Percentiles rank a stretch among this genome's conserved stretches.
phyloP scores from a whole-genome alignment of 345 rosid genomes.

The Gossypium sturtianum region DNA sequence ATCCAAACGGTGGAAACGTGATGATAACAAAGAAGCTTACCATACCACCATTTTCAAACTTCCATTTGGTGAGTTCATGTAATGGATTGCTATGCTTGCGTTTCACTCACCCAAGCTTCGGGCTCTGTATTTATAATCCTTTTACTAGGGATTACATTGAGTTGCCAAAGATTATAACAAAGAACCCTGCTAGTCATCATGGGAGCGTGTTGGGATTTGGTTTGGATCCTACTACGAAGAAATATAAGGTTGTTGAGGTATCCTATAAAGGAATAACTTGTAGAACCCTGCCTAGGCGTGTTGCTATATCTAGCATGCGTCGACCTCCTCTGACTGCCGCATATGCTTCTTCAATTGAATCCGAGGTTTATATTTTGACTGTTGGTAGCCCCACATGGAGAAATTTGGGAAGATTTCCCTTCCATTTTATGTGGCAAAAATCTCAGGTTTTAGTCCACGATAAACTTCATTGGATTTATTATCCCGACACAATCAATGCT shows the following conservation, averaged over 20 bases:
- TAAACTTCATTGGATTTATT: slow-evolving; percentile 56
- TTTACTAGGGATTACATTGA: slow-evolving; percentile 33
- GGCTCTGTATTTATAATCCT: slow-evolving; percentile 42
- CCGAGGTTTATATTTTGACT: slow-evolving; percentile 44
- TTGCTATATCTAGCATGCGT: neutral
- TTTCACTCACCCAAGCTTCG: slow-evolving; percentile 16
- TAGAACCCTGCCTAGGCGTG: neutral
- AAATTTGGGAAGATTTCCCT: slow-evolving; percentile 51
- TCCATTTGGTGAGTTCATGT: slow-evolving; percentile 45
- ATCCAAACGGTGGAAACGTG: slow-evolving; percentile 5
- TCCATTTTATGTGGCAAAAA: slow-evolving; percentile 44
- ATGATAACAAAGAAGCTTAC: slow-evolving; percentile 30
- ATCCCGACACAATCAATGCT: slow-evolving; percentile 6
- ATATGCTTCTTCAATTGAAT: slow-evolving; percentile 17
- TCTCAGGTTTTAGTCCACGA: slow-evolving; percentile 64
- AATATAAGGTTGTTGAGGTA: slow-evolving; percentile 54
- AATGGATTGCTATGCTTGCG: slow-evolving; percentile 52
- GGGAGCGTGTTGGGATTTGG: slow-evolving; percentile 54
- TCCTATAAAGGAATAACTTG: slow-evolving; percentile 27
- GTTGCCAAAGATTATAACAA: slow-evolving; percentile 26
- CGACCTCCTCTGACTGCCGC: slow-evolving; percentile 4
- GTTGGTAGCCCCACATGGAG: slow-evolving; percentile 48
- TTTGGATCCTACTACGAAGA: slow-evolving; percentile 32
- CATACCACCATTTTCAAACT: slow-evolving; percentile 18
- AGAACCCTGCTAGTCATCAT: slow-evolving; percentile 16